Evolutionary conservation across 2,329 filamentous ascomycete genomes (phyloP).

Genomic region (Stagonosporopsis cucurbitacearum): DNA sequence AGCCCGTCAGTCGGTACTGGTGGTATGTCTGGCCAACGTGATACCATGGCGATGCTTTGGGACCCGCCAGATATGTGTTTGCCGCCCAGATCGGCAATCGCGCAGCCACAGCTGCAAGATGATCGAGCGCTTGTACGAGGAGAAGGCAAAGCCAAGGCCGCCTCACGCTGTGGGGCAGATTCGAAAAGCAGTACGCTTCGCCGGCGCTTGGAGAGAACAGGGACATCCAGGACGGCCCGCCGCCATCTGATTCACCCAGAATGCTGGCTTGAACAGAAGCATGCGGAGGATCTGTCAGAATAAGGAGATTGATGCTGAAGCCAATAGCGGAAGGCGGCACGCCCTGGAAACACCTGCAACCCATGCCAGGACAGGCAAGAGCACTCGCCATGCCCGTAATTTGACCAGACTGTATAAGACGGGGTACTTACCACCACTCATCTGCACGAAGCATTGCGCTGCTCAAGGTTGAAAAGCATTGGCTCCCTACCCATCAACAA

Average conservation of each 20-base stretch:
- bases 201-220: constrained; percentile 23
- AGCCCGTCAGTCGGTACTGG: constrained; percentile 33
- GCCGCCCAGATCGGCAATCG: constrained; percentile 40
- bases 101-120: constrained; percentile 29
- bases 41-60: constrained; percentile 29
- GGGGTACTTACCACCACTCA: constrained; percentile 30
- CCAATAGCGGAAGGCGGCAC: constrained; percentile 44
- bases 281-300: constrained; percentile 33
- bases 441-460: constrained; percentile 38
- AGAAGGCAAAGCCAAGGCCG: constrained; percentile 22
- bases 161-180: constrained; percentile 26
- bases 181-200: constrained; percentile 21
- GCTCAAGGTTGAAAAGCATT: constrained; percentile 35
- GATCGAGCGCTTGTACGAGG: constrained; percentile 27
- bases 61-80: constrained; percentile 22
- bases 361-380: constrained; percentile 42
- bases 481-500: constrained; percentile 28
- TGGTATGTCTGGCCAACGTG: constrained; percentile 24
- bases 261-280: constrained; percentile 34
- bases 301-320: constrained; percentile 38
- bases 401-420: constrained; percentile 44
- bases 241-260: constrained; percentile 37
- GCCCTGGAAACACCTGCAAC: constrained; percentile 42
- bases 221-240: constrained; percentile 24
- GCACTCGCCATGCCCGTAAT: constrained; percentile 25